Evolutionary conservation across 1,284 basidiomycete species (phyloP), one percentile per base, ranked within the genome.

Genomic region (Melampsora larici-populina): DNA sequence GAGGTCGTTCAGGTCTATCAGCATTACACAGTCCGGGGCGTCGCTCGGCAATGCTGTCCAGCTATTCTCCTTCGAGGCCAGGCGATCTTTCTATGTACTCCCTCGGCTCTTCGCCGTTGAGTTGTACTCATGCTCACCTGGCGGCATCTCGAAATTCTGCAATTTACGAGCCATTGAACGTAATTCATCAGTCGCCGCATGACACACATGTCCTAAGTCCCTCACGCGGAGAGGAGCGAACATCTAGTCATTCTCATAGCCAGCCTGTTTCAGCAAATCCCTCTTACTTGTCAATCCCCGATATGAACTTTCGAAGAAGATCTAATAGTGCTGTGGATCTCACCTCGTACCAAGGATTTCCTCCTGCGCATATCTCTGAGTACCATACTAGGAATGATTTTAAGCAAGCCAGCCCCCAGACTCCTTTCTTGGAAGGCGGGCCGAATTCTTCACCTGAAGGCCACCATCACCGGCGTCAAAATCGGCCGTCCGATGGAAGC

Each of bases 71-170:
- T 21, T 17, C 24, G 18, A 63, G n/a, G 26, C 73, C 64, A 4
- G 55, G 65, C 13, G 73, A 75, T 46, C 73, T 75, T 31, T 75
- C 73, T 9, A 58, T 75, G 24, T 75, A 75, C 51, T 75, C 73
- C 31, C 65, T 75, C n/a, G 51, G 51, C 3, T 55, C 51, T 18
- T 55, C 51, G 17, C 51, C 51, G 51, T 15, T 24, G 24, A 55
- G 17, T 24, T 55, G 18, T 24, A 55, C 17, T 21, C 24, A 55
- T 3, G 3, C 51, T 55, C 51, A 55, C 13, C 6, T 18, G 24
- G 17, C 51, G 5, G 6, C 51, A 24, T 55, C 51, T 24, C 51
- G 24, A 18, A 55, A 55, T 24, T 55, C 51, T 55, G 24, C 51
- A 3, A 55, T 5, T 24, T 15, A 18, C 2, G 51, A 24, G 51